These are phyloP conservation scores for Tritrichomonas musculus DNA, from an alignment of 208 protist genomes.

Conservation along the genomic window DNA sequence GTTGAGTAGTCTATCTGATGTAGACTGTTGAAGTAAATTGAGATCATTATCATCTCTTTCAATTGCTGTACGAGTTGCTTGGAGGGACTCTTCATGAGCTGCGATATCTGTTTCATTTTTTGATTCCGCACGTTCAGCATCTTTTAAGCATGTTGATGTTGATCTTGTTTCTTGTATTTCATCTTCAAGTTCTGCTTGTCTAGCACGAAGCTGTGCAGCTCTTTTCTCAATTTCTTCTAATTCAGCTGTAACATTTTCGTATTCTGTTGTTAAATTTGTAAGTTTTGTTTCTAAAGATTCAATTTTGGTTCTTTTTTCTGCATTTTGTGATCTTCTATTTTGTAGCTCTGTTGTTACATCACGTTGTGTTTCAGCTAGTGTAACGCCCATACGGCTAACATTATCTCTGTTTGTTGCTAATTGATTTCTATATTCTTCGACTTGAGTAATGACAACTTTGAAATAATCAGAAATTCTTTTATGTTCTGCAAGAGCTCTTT, in stretches of 20 bases:
- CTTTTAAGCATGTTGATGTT: not conserved
- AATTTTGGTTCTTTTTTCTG: not conserved
- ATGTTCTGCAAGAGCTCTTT: not conserved
- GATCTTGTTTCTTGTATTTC: not conserved
- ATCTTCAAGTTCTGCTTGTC: not conserved
- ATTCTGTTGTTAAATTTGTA: not conserved
- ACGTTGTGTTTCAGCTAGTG: not conserved
- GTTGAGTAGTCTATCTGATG: not conserved
- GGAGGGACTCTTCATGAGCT: not conserved
- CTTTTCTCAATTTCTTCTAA: not conserved
- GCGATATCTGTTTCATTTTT: not conserved
- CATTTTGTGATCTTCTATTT: not conserved
- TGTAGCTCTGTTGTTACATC: not conserved
- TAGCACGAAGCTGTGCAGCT: not conserved
- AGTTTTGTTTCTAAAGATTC: not conserved
- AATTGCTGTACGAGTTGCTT: not conserved
- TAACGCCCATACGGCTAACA: not conserved
- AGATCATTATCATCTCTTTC: not conserved
- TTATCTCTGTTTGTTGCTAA: not conserved
- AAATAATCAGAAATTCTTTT: not conserved
- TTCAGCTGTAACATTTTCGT: not conserved
- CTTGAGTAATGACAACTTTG: not conserved
- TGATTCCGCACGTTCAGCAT: not conserved
- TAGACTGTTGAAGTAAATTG: not conserved
- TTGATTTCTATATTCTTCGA: not conserved